Conservation (phyloP, 352 stramenopile genomes). For the Globisporangium splendens region DNA sequence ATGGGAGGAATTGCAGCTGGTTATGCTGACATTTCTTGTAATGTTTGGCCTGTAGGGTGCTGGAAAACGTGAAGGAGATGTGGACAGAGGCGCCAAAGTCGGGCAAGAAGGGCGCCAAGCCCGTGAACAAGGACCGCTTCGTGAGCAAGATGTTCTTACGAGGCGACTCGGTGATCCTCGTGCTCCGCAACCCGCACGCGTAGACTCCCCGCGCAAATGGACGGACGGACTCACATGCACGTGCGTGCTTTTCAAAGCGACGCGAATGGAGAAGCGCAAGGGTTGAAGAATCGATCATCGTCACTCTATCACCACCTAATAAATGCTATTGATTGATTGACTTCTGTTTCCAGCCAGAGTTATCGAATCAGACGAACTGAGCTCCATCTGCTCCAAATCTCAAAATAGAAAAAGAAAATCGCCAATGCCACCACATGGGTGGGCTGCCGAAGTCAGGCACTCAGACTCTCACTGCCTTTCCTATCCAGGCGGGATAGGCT, state of each 20-base stretch:
- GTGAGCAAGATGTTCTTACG: conserved; percentile 99
- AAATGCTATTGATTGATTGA: conserved; percentile 15
- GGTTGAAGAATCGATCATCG: background rate
- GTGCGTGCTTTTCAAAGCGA: background rate
- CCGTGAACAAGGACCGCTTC: conserved; percentile 98
- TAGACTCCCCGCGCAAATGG: conserved; percentile 20
- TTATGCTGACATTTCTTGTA: background rate
- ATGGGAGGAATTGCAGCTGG: background rate
- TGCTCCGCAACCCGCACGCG: conserved; percentile 95
- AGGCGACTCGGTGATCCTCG: conserved; percentile 99
- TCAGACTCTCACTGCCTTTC: no score
- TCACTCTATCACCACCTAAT: conserved; percentile 8
- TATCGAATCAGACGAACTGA: conserved; percentile 1
- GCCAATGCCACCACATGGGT: background rate
- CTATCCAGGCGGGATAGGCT: background rate
- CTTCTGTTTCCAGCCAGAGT: no score
- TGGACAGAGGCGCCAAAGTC: conserved; percentile 99
- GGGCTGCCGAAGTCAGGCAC: background rate
- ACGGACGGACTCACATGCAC: background rate
- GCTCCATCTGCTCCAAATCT: background rate
- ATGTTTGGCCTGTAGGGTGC: conserved; percentile 64
- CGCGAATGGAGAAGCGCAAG: background rate
- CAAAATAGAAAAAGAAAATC: conserved; percentile 11
- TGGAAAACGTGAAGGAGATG: conserved; percentile 99
- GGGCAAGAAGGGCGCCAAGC: conserved; percentile 93